phyloP scores from a whole-genome alignment of 1,284 basidiomycete genomes.

The Marasmius oreades region DNA sequence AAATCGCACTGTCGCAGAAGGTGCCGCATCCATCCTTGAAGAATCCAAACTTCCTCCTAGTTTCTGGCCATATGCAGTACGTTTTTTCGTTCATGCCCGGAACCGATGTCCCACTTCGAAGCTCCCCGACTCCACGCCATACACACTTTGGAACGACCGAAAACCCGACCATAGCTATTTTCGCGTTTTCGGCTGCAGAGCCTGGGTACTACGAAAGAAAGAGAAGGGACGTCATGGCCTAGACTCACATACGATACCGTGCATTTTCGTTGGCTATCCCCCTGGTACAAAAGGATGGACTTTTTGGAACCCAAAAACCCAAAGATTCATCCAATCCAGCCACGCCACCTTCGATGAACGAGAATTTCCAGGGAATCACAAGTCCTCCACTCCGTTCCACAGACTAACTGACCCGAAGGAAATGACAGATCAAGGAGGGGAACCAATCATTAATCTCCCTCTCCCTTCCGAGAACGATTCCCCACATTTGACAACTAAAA shows the following conservation, averaged over 20 bases:
- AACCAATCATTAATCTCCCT: not conserved
- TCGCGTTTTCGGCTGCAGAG: slow-evolving; percentile 29
- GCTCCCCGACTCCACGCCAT: slow-evolving; percentile 8
- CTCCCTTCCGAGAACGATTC: not conserved
- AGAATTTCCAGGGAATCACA: slow-evolving; percentile 15
- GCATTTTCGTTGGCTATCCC: slow-evolving; percentile 32
- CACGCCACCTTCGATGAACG: slow-evolving; percentile 28
- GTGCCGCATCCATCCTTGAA: slow-evolving; percentile 16
- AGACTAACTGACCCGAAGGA: not conserved
- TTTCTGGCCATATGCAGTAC: slow-evolving; percentile 17
- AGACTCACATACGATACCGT: slow-evolving; percentile 28
- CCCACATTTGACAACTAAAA: not conserved
- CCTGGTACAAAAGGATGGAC: slow-evolving; percentile 21
- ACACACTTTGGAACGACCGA: not conserved
- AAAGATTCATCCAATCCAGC: slow-evolving; percentile 21
- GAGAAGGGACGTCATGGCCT: slow-evolving; percentile 20
- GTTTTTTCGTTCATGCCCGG: slow-evolving; percentile 11
- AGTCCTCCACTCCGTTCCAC: not conserved
- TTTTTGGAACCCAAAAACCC: slow-evolving; percentile 25
- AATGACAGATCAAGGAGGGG: slow-evolving; percentile 11
- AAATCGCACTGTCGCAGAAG: slow-evolving; percentile 14
- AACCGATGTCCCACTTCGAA: slow-evolving; percentile 19
- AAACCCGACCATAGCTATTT: slow-evolving; percentile 28
- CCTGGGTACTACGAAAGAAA: slow-evolving; percentile 30
- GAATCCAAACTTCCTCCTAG: slow-evolving; percentile 17